Evolutionary conservation across 1,284 basidiomycete genomes (phyloP).

Genomic region (Apiotrichum brassicae): DNA sequence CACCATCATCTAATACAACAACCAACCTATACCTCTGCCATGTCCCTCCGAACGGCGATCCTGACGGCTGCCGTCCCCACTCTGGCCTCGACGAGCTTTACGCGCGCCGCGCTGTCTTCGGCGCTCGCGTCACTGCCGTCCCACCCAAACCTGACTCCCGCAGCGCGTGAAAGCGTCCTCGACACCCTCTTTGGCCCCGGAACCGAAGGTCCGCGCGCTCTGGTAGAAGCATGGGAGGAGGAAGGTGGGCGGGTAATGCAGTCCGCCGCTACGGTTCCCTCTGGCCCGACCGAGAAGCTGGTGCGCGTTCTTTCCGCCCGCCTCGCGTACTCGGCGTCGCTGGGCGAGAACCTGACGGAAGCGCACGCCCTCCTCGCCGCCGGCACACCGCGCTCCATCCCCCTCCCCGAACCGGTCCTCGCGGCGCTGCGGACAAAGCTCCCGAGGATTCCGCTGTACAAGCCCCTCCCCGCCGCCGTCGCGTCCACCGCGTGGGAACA

Average conservation of each 20-base stretch:
- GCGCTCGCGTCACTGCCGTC: slow-evolving; percentile 19
- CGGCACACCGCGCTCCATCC: slow-evolving; percentile 25
- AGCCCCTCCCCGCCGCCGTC: background rate
- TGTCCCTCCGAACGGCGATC: slow-evolving; percentile 35
- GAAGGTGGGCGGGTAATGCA: background rate
- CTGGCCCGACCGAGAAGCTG: slow-evolving; percentile 3
- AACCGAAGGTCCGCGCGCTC: slow-evolving; percentile 19
- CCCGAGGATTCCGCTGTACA: slow-evolving; percentile 9
- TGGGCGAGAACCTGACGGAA: slow-evolving; percentile 40
- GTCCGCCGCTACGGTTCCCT: background rate
- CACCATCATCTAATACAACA: background rate
- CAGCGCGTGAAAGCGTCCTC: slow-evolving; percentile 17
- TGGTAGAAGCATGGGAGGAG: slow-evolving; percentile 22
- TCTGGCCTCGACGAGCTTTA: slow-evolving; percentile 33
- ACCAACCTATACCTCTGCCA: slow-evolving; percentile 3
- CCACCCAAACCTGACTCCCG: background rate
- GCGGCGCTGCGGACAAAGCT: slow-evolving; percentile 2
- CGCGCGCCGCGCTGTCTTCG: slow-evolving; percentile 29
- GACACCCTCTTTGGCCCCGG: slow-evolving; percentile 38
- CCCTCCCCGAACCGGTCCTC: slow-evolving; percentile 21
- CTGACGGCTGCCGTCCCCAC: slow-evolving; percentile 28
- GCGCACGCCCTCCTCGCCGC: slow-evolving; percentile 37
- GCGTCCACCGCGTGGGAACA: slow-evolving; percentile 1
- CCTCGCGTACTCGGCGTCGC: slow-evolving; percentile 26
- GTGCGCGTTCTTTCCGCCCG: slow-evolving; percentile 19